Percentiles rank a stretch among this genome's conserved stretches.
phyloP scores from a whole-genome alignment of 1,139 yeast species.

The Pneumocystis canis region DNA sequence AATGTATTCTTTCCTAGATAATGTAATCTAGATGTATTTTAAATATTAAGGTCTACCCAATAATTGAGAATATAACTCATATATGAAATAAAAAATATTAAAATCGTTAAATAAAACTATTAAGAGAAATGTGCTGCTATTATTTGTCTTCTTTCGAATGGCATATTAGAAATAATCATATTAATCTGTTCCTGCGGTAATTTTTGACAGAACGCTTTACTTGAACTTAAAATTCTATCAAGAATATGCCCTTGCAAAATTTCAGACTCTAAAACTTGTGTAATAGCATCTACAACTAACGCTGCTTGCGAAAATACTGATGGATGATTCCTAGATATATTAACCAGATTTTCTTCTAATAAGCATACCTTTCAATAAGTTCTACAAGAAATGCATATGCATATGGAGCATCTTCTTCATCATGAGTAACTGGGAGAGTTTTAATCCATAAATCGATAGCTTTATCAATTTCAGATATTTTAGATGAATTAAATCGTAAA shows the following conservation, averaged over 20 bases:
- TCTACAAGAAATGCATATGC: slow-evolving; percentile 65
- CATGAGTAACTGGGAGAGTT: slow-evolving; percentile 67
- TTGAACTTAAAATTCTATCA: slow-evolving; percentile 44
- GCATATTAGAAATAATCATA: not conserved
- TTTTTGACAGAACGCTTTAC: not conserved
- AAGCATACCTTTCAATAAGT: slow-evolving; percentile 43
- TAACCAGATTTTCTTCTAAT: not conserved
- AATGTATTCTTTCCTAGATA: not conserved
- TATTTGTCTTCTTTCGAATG: not conserved
- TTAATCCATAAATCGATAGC: slow-evolving; percentile 65
- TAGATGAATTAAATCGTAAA: slow-evolving; percentile 25
- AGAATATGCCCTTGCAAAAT: slow-evolving; percentile 60
- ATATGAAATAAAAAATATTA: not conserved
- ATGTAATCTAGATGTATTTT: not conserved
- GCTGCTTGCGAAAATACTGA: slow-evolving; percentile 43
- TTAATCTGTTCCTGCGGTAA: not conserved
- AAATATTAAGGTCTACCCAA: not conserved
- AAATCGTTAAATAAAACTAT: not conserved
- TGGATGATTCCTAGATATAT: slow-evolving; percentile 31
- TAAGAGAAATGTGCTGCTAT: not conserved
- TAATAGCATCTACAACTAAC: slow-evolving; percentile 55
- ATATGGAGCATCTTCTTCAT: slow-evolving; percentile 82
- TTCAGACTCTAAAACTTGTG: slow-evolving; percentile 60
- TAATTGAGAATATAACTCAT: not conserved
- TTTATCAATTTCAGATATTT: slow-evolving; percentile 39